phyloP scores from a whole-genome alignment of 345 rosid genomes.

The Eucalyptus marginata region DNA sequence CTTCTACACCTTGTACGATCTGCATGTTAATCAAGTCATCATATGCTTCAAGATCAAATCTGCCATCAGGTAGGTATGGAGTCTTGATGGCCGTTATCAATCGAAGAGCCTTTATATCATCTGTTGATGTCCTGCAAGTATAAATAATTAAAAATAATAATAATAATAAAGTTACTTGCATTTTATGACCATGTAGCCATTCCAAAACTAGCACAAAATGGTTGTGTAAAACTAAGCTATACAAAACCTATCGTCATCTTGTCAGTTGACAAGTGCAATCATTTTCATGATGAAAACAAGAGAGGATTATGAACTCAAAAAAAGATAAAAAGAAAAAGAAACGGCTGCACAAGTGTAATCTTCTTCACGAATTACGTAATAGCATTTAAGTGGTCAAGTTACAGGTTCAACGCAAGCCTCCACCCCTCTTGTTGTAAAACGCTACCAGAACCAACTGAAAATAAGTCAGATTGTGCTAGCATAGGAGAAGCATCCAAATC shows the following conservation, averaged over 20 bases:
- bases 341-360: not conserved
- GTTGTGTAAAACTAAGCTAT: not conserved
- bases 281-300: not conserved
- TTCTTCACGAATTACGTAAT: not conserved
- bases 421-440: not conserved
- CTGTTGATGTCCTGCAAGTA: slow-evolving; percentile 50
- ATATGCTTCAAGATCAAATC: slow-evolving; percentile 93
- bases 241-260: not conserved
- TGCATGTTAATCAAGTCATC: slow-evolving; percentile 69
- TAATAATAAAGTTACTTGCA: no score
- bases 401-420: not conserved
- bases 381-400: not conserved
- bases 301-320: not conserved
- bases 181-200: not conserved
- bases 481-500: not conserved
- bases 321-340: not conserved
- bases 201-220: not conserved
- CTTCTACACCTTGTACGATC: slow-evolving; percentile 58
- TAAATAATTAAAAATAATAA: not conserved
- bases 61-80: slow-evolving; percentile 84
- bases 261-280: not conserved
- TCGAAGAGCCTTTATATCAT: slow-evolving; percentile 59
- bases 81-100: slow-evolving; percentile 87
- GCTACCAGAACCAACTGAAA: not conserved
- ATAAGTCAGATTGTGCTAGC: not conserved